Conservation (phyloP, 768 basidiomycete genomes). For the Russula sp. region DNA sequence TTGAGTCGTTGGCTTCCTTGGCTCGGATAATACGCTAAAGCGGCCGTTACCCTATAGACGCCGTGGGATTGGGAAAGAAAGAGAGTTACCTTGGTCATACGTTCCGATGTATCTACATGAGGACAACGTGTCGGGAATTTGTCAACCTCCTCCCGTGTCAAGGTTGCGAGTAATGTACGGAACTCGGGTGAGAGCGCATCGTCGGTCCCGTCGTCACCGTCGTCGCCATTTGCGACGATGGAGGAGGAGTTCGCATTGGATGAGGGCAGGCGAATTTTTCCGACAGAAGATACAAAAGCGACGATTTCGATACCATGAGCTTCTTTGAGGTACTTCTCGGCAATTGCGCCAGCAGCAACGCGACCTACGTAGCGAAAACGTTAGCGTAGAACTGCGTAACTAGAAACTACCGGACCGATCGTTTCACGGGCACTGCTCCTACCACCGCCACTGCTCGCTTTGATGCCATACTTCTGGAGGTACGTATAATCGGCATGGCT, state of each 20-base stretch:
- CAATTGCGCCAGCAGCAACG: conserved; percentile 97
- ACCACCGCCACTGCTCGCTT: conserved; percentile 96
- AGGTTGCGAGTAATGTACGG: conserved; percentile 66
- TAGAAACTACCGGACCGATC: conserved; percentile 56
- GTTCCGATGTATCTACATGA: conserved; percentile 80
- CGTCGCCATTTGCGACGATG: conserved; percentile 42
- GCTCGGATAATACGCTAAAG: conserved; percentile 87
- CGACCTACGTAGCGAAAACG: conserved; percentile 54
- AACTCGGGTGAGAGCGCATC: conserved; percentile 86
- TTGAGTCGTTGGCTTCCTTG: conserved; percentile 87
- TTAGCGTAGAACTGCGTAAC: background rate
- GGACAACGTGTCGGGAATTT: conserved; percentile 86
- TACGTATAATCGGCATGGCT: conserved; percentile 99
- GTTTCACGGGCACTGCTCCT: conserved; percentile 95
- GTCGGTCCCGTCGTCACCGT: conserved; percentile 58
- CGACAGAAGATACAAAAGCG: conserved; percentile 95
- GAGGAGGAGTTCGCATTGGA: conserved; percentile 43
- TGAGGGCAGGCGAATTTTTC: conserved; percentile 81
- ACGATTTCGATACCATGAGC: conserved; percentile 92
- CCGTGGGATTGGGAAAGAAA: background rate
- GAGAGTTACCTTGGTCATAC: conserved; percentile 74
- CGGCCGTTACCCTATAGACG: background rate
- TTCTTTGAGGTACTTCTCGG: conserved; percentile 87
- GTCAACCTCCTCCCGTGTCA: conserved; percentile 89
- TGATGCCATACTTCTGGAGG: conserved; percentile 94